Base-by-base conservation (phyloP, 2,329 filamentous ascomycete species). In the Acarospora socialis region DNA sequence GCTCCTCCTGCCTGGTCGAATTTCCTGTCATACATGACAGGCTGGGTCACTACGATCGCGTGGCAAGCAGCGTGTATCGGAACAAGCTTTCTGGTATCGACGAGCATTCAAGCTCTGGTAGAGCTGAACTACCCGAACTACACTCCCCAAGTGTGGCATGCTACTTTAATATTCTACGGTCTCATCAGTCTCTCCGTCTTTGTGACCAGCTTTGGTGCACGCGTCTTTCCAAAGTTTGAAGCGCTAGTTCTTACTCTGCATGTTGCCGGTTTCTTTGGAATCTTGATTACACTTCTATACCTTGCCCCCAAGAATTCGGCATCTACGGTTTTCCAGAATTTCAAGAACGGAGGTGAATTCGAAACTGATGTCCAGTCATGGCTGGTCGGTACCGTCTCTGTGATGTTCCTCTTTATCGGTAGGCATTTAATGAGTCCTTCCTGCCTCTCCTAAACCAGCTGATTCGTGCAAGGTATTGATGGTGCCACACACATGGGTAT, bases 341-440 rank as follows among this genome's bases (percentile, higher is more conserved):
- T 63, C 22, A 40, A 50, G n/a, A 66, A 66, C 32, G 48, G 52
- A 0, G 59, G 61, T 2, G 56, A 48, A 0, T 69, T 61, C 61
- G 40, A 47, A 4, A 54, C 50, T 0, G 47, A 60, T 19, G 62
- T 54, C 0, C 27, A 66, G 5, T 59, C 62, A 2, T 67, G 62
- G 36, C 57, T 56, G 45, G 51, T 63, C 12, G 63, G 57, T 7
- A 45, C 51, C 32, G 36, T 51, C 6, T 48, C 47, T 7, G 42
- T 45, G 4, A 45, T 46, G 7, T 53, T 46, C 27, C 44, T 45
- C 17, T 49, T 53, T 17, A 36, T 43, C 2, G 51, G 50, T 45
- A 27, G 33, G 42, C n/a, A n/a, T n/a, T n/a, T n/a, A n/a, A n/a
- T n/a, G n/a, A n/a, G n/a, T n/a, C n/a, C n/a, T n/a, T n/a, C n/a